Evolutionary conservation across 148 eudicot genomes (phyloP), one percentile per base, ranked within the genome.

Genomic region (Chenopodium formosanum): DNA sequence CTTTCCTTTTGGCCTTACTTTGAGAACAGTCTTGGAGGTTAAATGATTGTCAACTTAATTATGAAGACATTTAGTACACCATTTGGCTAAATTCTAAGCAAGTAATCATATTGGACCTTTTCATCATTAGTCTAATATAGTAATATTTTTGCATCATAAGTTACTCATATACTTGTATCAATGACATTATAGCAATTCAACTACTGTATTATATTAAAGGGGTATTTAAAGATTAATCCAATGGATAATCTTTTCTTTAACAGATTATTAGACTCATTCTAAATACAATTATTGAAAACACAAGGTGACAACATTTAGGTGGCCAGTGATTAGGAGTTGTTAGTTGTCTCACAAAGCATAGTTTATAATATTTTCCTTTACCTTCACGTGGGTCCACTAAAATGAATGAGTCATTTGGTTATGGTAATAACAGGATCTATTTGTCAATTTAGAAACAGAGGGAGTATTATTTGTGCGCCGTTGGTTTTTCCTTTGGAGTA

Each of bases 101-200:
- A 79, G 48, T 52, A 79, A 53, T 52, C 22, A 70, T 70, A 53
- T 79, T 79, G 25, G 32, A 73, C 58, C 76, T 73, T 73, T 73
- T 47, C 56, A 47, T 73, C 58, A 73, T 73, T 11, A 73, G 60
- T 47, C 34, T 25, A 25, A 73, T 73, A 70, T n/a, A n/a, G n/a
- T n/a, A n/a, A n/a, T n/a, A n/a, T 72, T n/a, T 68, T 73, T 73
- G 60, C 32, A 73, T 73, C 32, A 73, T 73, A 73, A 47, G 27
- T 23, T 47, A 73, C 75, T 72, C 52, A 46, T 20, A 22, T 70
- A 70, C 74, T 70, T 70, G 14, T 70, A 70, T 3, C 13, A 70
- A 70, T 2, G 50, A 44, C 29, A 70, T 70, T 19, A 70, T 17
- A 70, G 9, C 34, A 25, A 29, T 68, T 12, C 44, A 23, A 23